Evolutionary conservation across 768 basidiomycete genomes (phyloP), one percentile per base, ranked within the genome.

Genomic region (Tubosaeta sp.): DNA sequence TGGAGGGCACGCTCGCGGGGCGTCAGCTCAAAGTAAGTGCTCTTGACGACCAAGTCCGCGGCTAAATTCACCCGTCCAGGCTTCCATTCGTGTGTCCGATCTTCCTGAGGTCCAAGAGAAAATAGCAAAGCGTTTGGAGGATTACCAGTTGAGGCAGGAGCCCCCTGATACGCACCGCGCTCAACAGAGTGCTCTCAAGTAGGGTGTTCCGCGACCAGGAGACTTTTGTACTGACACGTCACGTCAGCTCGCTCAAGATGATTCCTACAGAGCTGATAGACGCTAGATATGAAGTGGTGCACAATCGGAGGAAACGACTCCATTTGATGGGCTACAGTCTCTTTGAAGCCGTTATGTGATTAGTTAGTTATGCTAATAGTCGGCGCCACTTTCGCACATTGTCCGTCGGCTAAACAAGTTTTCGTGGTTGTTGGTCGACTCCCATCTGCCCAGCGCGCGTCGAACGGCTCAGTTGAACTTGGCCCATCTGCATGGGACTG

Each of bases 11-110:
- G 6, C 60, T 84, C 27, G 60, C 66, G 8, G 76, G 72, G 10
- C 64, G 61, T 44, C 46, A 63, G 40, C 61, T 82, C 16, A 62
- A 74, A 24, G 82, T 82, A 60, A 48, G 75, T 68, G 4, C 27
- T 24, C 52, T 42, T 54, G 8, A 24, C 30, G 6, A 24, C 41
- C 9, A 22, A 3, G 27, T 24, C n/a, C 18, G 5, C 16, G 14
- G 18, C 31, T 55, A 22, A 31, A 29, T 47, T 11, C 16, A 21
- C 21, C 31, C 18, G n/a, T 53, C 14, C 27, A 70, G 69, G 63
- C 67, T 41, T 63, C 58, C n/a, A 18, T 56, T 5, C 53, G 52
- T 45, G 47, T 67, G n/a, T 57, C 52, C 13, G 69, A 73, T 48
- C 61, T 71, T 30, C 72, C 71, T 2, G 70, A 71, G 31, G 58